These are phyloP conservation scores for Apiospora saccharicola DNA, from an alignment of 2,329 filamentous ascomycete genomes.

Conservation along the genomic window DNA sequence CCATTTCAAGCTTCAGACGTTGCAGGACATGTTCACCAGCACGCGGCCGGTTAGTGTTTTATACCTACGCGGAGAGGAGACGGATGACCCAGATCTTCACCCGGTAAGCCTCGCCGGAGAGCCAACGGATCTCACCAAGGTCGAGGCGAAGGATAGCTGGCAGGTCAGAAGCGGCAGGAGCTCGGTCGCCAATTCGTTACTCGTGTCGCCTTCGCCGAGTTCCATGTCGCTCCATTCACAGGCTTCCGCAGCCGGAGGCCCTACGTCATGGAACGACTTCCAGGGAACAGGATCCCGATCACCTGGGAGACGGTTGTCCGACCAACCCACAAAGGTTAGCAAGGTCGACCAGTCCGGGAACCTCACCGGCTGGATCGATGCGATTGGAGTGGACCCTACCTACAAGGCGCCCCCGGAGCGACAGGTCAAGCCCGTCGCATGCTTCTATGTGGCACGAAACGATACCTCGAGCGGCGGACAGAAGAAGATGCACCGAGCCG, in stretches of 20 bases:
- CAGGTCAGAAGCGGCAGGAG: conserved; percentile 60
- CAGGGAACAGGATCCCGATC: conserved; percentile 44
- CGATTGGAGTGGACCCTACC: conserved; percentile 83
- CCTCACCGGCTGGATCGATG: conserved; percentile 86
- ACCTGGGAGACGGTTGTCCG: conserved; percentile 49
- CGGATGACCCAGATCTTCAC: conserved; percentile 80
- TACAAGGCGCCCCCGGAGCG: conserved; percentile 83
- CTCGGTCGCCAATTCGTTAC: conserved; percentile 66
- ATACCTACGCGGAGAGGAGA: conserved; percentile 77
- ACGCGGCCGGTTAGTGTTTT: conserved; percentile 80
- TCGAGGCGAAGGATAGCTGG: conserved; percentile 60
- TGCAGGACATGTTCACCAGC: conserved; percentile 90
- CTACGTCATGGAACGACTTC: conserved; percentile 64
- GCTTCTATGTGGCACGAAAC: conserved; percentile 79
- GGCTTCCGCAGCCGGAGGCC: conserved; percentile 50
- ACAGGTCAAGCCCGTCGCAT: conserved; percentile 77
- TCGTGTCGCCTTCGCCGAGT: conserved; percentile 73
- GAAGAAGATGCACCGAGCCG: conserved; percentile 77
- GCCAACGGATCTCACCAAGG: conserved; percentile 64
- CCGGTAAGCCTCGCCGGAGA: conserved; percentile 79
- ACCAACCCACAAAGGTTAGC: conserved; percentile 61
- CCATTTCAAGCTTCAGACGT: conserved; percentile 77
- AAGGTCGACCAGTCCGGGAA: conserved; percentile 68
- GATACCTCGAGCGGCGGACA: conserved; percentile 57
- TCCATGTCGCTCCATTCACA: conserved; percentile 69